phyloP scores from a whole-genome alignment of 2,329 filamentous ascomycete species.

The Trichoderma koningiopsis region DNA sequence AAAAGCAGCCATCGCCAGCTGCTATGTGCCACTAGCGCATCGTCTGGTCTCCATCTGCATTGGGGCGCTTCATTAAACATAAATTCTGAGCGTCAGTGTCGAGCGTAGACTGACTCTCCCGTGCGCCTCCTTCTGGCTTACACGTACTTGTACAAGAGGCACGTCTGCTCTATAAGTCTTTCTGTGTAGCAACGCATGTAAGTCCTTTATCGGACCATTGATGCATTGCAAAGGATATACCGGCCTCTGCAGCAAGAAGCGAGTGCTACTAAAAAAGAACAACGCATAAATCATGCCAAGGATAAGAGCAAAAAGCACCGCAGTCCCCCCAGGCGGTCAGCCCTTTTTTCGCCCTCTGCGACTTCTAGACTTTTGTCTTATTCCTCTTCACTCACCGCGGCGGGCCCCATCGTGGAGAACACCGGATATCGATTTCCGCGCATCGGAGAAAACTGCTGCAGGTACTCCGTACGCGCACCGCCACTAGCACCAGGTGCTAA shows the following conservation, averaged over 20 bases:
- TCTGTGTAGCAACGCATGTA: neutral
- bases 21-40: neutral
- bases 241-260: neutral
- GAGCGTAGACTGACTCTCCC: neutral
- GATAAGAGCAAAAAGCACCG: neutral
- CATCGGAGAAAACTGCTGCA: slow-evolving; percentile 24
- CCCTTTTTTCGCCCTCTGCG: slow-evolving; percentile 3
- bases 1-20: neutral
- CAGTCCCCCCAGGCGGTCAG: slow-evolving; percentile 16
- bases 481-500: slow-evolving; percentile 10
- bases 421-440: slow-evolving; percentile 24
- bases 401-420: slow-evolving; percentile 21
- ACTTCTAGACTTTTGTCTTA: slow-evolving; percentile 5
- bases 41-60: slow-evolving; percentile 7
- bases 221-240: neutral
- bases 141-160: too few relatives aligned
- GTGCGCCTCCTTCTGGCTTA: neutral
- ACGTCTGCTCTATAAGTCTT: neutral
- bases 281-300: neutral
- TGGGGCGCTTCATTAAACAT: neutral
- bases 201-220: neutral
- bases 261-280: neutral
- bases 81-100: neutral
- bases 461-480: slow-evolving; percentile 14
- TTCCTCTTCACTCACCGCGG: slow-evolving; percentile 8